Conservation (phyloP, 1,139 yeast species). For the Yamadazyma taylorii region DNA sequence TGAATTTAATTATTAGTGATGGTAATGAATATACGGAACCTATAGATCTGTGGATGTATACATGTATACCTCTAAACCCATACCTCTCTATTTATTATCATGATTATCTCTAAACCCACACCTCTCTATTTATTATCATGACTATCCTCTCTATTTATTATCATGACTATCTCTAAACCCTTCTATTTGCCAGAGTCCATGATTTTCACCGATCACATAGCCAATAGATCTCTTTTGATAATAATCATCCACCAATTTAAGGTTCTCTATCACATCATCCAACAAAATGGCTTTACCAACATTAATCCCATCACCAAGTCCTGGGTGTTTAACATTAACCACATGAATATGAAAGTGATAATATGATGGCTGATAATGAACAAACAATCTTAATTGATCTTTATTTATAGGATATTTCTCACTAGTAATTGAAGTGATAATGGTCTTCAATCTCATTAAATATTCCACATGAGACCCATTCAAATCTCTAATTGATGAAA, state of each 20-base stretch:
- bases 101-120: no score
- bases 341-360: slow-evolving; percentile 93
- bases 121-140: not conserved
- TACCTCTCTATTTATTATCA: not conserved
- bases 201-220: slow-evolving; percentile 72
- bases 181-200: slow-evolving; percentile 64
- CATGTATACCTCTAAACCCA: no score
- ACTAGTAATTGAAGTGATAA: slow-evolving; percentile 49
- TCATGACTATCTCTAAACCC: slow-evolving; percentile 19
- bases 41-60: not conserved
- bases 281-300: slow-evolving; percentile 81
- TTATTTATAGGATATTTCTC: slow-evolving; percentile 34
- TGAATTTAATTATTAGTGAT: slow-evolving; percentile 78
- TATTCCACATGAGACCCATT: slow-evolving; percentile 57
- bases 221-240: slow-evolving; percentile 43
- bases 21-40: not conserved
- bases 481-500: slow-evolving; percentile 78
- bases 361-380: slow-evolving; percentile 95
- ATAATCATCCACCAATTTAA: slow-evolving; percentile 51
- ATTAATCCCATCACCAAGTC: slow-evolving; percentile 67
- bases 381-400: slow-evolving; percentile 66
- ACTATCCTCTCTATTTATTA: not conserved
- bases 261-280: slow-evolving; percentile 78
- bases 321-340: slow-evolving; percentile 73
- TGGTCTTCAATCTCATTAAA: slow-evolving; percentile 45